Percentiles rank a stretch among this genome's conserved stretches.
Conservation (phyloP, 202 grass and related monocot species). For the Hordeum pubiflorum region DNA sequence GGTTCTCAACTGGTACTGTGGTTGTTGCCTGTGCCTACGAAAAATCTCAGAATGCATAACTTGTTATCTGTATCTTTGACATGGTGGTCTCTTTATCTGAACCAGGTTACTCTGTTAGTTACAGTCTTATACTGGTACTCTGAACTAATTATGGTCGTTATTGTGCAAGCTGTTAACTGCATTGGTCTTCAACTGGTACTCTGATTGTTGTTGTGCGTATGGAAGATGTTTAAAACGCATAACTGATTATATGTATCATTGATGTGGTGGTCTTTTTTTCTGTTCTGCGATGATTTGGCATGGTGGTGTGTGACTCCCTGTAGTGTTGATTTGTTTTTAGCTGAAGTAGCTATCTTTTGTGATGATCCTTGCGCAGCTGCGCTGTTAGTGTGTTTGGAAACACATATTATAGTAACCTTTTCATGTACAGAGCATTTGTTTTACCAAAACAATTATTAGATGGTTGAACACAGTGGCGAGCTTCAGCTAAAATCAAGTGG, state of each 20-base stretch:
- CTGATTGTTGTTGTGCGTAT: not conserved
- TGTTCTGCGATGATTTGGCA: too few species aligned
- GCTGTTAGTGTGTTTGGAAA: not conserved
- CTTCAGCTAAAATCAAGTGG: too few species aligned
- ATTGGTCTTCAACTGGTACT: too few species aligned
- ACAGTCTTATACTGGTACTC: too few species aligned
- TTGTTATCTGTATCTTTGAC: not conserved
- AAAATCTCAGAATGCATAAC: not conserved
- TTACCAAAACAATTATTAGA: not conserved
- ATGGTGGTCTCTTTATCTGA: not conserved
- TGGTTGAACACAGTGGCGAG: too few species aligned
- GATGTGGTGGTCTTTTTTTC: not conserved
- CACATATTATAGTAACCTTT: not conserved
- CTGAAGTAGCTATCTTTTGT: not conserved
- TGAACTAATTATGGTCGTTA: too few species aligned
- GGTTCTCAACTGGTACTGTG: not conserved
- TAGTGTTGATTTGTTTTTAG: not conserved
- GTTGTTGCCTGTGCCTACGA: not conserved
- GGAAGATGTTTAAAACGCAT: not conserved
- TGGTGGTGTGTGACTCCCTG: not conserved
- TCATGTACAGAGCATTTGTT: not conserved
- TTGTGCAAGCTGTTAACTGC: too few species aligned
- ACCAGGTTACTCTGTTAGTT: not conserved
- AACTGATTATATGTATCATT: not conserved
- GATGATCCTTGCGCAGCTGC: not conserved